Evolutionary conservation across 768 basidiomycete genomes (phyloP), one percentile per base, ranked within the genome.

Genomic region (Ramaria sp.): DNA sequence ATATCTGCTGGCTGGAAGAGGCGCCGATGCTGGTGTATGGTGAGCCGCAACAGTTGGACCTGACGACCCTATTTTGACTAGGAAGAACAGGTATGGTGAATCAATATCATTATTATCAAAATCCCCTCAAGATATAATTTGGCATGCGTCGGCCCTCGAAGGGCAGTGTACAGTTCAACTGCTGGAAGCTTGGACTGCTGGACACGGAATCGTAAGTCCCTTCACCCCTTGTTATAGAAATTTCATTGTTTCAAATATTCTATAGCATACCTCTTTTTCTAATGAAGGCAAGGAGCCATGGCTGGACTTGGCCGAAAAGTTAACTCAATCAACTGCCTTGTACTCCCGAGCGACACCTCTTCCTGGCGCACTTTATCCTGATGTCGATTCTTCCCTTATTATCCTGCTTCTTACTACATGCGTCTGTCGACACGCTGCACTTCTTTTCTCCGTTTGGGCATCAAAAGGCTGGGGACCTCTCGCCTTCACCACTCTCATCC

Each of bases 101-200:
- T 86, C 92, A 12, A 71, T 91, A 17, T 78, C 78, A 33, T 67
- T 88, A n/a, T 83, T 91, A 33, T 54, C 53, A 63, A 88, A 85
- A 68, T 74, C 75, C 1, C 76, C 81, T 7, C 80, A 82, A 55
- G 95, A 97, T 68, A 70, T 79, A 22, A 75, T 88, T 27, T 99
- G 95, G 95, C 87, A 93, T 67, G 95, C 91, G 0, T 83, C 86
- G 12, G 83, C 85, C 0, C 72, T 91, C 46, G 96, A 99, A 72
- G 91, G 91, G 4, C 68, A 93, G 63, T 88, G 87, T 1, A 88
- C 87, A 2, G 75, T 86, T 30, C 76, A 81, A 9, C 74, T 95
- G 11, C 74, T 96, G 19, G 91, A 95, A 58, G 84, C 86, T 7
- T 97, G 92, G 91, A 77, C 84, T 24, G 74, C 77, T 45, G 82